These are phyloP conservation scores for Aureobasidium subglaciale DNA, from an alignment of 2,329 filamentous ascomycete genomes.

Conservation along the genomic window DNA sequence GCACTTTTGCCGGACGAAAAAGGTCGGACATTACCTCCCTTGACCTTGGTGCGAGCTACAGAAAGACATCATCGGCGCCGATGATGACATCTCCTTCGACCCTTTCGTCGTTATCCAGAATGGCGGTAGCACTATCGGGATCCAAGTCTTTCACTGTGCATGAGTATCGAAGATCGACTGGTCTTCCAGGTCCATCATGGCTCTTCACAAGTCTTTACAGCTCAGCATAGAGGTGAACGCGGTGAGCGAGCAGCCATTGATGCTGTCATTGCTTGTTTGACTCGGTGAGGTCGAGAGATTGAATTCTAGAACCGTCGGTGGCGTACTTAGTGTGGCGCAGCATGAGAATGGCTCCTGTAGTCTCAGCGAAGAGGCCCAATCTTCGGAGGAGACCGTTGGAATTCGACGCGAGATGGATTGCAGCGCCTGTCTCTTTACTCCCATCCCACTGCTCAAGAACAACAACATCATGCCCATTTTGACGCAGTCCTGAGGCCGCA, in stretches of 20 bases:
- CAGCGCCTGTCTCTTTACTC: constrained; percentile 51
- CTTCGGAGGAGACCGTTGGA: constrained; percentile 49
- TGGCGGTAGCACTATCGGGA: constrained; percentile 34
- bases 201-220: constrained; percentile 43
- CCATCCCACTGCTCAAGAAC: constrained; percentile 52
- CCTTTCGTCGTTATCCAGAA: constrained; percentile 39
- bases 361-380: constrained; percentile 37
- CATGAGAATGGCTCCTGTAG: constrained; percentile 34
- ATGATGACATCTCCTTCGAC: constrained; percentile 45
- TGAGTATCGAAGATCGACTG: constrained; percentile 35
- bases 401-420: constrained; percentile 58
- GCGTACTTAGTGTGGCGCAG: constrained; percentile 34
- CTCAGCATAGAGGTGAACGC: constrained; percentile 46
- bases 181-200: constrained; percentile 29
- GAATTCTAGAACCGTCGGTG: constrained; percentile 30
- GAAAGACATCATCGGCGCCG: constrained; percentile 49
- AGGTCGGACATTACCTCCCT: constrained; percentile 29
- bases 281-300: constrained; percentile 31
- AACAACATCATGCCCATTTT: constrained; percentile 44
- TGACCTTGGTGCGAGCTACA: constrained; percentile 24
- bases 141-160: constrained; percentile 41
- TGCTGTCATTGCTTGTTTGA: constrained; percentile 44
- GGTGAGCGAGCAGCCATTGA: constrained; percentile 48
- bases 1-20: constrained; percentile 47
- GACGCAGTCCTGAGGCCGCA: constrained; percentile 47